A percentile compares a stretch with the other conserved stretches of the same genome.
phyloP scores from a whole-genome alignment of 169 alveolate species.

The Prorocentrum cordatum region DNA sequence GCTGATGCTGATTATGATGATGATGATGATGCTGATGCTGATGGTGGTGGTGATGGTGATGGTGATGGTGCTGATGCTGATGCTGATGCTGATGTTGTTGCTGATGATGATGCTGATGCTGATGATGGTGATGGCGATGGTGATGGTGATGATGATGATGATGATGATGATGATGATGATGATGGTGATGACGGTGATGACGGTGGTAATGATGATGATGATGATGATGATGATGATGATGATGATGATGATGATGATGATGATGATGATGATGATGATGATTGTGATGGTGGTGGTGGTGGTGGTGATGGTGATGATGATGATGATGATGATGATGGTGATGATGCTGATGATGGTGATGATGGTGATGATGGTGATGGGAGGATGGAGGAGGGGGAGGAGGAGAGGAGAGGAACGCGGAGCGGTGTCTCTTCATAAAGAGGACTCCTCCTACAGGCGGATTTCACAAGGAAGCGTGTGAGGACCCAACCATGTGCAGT shows the following conservation, averaged over 20 bases:
- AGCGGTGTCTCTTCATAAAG: no score
- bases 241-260: background rate
- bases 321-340: background rate
- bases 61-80: background rate
- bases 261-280: background rate
- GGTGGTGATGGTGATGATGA: background rate
- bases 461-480: no score
- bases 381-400: no score
- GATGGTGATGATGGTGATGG: background rate
- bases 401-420: no score
- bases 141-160: background rate
- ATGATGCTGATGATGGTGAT: background rate
- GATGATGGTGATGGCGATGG: background rate
- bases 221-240: background rate
- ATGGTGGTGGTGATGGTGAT: background rate
- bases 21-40: background rate
- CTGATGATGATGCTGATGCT: background rate
- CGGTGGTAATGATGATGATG: background rate
- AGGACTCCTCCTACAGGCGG: no score
- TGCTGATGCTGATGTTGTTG: background rate
- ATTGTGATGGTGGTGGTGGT: background rate
- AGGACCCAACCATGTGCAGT: no score
- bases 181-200: background rate
- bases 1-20: background rate
- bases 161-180: background rate